Base-by-base conservation (phyloP, 2,329 filamentous ascomycete genomes). In the Calonectria ilicicola region DNA sequence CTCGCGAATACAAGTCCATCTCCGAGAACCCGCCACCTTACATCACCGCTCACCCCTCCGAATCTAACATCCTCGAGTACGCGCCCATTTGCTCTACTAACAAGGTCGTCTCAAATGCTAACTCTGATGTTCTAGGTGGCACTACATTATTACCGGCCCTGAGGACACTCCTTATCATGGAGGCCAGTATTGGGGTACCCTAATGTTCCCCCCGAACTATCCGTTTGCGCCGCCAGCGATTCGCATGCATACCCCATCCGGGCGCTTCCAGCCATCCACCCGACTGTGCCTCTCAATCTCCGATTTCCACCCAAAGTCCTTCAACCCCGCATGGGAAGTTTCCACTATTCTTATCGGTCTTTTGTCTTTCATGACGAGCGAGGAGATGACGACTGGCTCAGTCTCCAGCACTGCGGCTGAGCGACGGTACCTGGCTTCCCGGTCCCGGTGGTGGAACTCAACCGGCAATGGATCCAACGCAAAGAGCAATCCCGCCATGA, bases 301-400 rank as follows among this genome's bases (percentile, higher is more conserved):
- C 79, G 97, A 99, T 83, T 99, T 98, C 85, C 97, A 99, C 82
- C 97, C 97, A 5, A 98, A 98, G 84, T 96, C 94, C 32, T 99
- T 98, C 88, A 99, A 99, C 83, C 97, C 97, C 2, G 96, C 97
- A 1, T 99, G 97, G 97, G 96, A 98, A 81, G 97, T 99, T 9
- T 96, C 94, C 67, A 99, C 97, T 0, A 99, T 99, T 76, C 87
- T 99, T 19, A 97, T 98, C 68, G 97, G 97, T 12, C 90, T 99
- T 32, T 88, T 98, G 74, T 97, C 94, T 46, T 99, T 99, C 85
- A 99, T 99, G 97, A 98, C 96, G 2, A 95, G 94, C 76, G 96
- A 99, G 82, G 97, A 99, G 86, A 98, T 98, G 94, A 99, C 97
- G 0, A 98, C 97, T 0, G 97, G 97, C 2, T 96, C 93, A 35